A percentile compares a stretch with the other conserved stretches of the same genome.
Evolutionary conservation across 768 basidiomycete species (phyloP).

Genomic region (Sporobolomyces phaffii): DNA sequence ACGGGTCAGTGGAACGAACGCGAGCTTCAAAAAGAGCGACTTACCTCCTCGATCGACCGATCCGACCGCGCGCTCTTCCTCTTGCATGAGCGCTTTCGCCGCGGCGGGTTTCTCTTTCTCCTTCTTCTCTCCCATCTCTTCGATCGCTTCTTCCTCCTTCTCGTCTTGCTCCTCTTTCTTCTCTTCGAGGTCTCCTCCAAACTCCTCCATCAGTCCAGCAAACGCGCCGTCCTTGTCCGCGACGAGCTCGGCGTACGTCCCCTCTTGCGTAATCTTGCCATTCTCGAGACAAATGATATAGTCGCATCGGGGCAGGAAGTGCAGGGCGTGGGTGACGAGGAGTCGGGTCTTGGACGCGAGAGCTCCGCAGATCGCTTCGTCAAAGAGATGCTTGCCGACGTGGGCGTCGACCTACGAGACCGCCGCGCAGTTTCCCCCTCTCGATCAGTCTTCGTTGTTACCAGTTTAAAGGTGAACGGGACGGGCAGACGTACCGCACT

Average conservation of each 20-base stretch:
- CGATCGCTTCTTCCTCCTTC: slow-evolving; percentile 13
- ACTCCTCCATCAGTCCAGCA: slow-evolving; percentile 66
- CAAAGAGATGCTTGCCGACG: slow-evolving; percentile 79
- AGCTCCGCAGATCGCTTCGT: slow-evolving; percentile 66
- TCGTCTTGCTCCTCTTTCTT: slow-evolving; percentile 41
- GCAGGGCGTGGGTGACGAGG: slow-evolving; percentile 86
- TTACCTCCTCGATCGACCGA: slow-evolving; percentile 15
- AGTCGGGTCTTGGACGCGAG: slow-evolving; percentile 70
- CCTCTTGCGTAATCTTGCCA: slow-evolving; percentile 70
- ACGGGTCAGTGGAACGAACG: neutral
- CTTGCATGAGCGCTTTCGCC: slow-evolving; percentile 65
- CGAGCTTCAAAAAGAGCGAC: neutral
- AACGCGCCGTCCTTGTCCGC: slow-evolving; percentile 59
- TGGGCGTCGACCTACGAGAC: slow-evolving; percentile 66
- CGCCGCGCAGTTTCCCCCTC: too few species aligned
- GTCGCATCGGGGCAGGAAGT: slow-evolving; percentile 82
- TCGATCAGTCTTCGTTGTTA: too few species aligned
- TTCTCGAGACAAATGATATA: slow-evolving; percentile 70
- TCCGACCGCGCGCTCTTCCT: slow-evolving; percentile 74
- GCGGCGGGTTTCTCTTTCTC: slow-evolving; percentile 6
- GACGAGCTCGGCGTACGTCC: slow-evolving; percentile 71
- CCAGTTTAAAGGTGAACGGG: too few species aligned
- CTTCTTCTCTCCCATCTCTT: neutral
- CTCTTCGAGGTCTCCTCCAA: slow-evolving; percentile 42
- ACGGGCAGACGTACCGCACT: slow-evolving; percentile 47